Conservation (phyloP, 805 yeast species). For the Ogataea pini region DNA sequence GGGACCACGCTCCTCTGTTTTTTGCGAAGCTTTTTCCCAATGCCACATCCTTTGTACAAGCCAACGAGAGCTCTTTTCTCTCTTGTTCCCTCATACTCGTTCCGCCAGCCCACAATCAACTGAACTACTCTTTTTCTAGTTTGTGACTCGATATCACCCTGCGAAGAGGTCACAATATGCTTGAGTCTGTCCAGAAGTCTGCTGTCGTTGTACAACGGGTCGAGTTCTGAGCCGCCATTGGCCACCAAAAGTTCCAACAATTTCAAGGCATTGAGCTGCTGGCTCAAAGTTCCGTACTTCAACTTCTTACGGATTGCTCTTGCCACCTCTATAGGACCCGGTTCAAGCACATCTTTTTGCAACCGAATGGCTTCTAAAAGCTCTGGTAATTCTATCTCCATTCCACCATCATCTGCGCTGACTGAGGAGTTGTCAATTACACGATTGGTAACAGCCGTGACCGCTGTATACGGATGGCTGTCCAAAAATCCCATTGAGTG, state of each 20-base stretch:
- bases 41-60: conserved; percentile 48
- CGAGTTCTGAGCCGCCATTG: conserved; percentile 48
- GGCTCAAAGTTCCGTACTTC: conserved; percentile 73
- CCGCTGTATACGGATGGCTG: conserved; percentile 68
- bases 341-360: conserved; percentile 30
- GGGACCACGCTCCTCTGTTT: conserved; percentile 26
- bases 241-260: conserved; percentile 60
- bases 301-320: conserved; percentile 85
- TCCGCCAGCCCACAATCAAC: conserved; percentile 68
- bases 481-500: conserved; percentile 51
- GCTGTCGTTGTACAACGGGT: conserved; percentile 61
- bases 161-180: conserved; percentile 42
- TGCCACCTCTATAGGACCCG: conserved; percentile 75
- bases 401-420: conserved; percentile 41
- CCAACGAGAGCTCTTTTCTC: conserved; percentile 50
- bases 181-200: conserved; percentile 65
- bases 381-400: conserved; percentile 51
- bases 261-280: conserved; percentile 65
- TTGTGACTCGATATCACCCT: conserved; percentile 36
- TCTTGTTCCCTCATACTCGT: conserved; percentile 50
- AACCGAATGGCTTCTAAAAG: conserved; percentile 53
- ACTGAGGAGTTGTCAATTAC: conserved; percentile 45
- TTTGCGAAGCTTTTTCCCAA: conserved; percentile 14
- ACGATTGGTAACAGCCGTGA: conserved; percentile 63
- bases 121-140: conserved; percentile 50